These are phyloP conservation scores for Cladorrhinum sp. DNA, from an alignment of 2,329 filamentous ascomycete species.

Conservation along the genomic window DNA sequence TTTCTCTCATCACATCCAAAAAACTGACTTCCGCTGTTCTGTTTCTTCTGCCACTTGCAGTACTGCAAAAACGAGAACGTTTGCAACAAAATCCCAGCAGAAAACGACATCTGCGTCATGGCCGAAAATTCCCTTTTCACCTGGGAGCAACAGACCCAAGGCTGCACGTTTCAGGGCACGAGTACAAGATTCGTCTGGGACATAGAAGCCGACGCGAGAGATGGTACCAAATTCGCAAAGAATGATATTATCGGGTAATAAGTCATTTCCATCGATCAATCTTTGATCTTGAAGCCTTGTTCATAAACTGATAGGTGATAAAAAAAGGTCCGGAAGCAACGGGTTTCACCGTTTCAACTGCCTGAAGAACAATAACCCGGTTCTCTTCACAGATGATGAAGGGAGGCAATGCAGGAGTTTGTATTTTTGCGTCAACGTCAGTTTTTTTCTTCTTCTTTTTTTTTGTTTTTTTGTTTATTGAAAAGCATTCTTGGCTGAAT, in stretches of 20 bases:
- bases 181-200: not conserved
- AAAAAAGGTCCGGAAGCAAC: not conserved
- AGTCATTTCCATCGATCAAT: not conserved
- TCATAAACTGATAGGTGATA: not conserved
- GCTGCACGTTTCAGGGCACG: not conserved
- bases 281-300: not conserved
- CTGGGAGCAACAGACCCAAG: not conserved
- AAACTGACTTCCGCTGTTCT: not conserved
- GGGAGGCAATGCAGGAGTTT: not conserved
- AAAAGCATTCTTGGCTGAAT: too few relatives aligned
- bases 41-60: not conserved
- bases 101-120: not conserved
- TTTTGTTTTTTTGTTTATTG: too few relatives aligned
- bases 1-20: not conserved
- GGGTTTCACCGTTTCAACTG: not conserved
- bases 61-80: not conserved
- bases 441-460: too few relatives aligned
- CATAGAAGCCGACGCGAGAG: not conserved
- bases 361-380: not conserved
- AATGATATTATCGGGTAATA: not conserved
- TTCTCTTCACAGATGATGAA: not conserved
- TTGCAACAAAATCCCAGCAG: not conserved
- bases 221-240: not conserved
- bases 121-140: not conserved
- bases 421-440: not conserved